phyloP scores from a whole-genome alignment of 2,329 filamentous ascomycete genomes.

The Colletotrichum spaethianum region DNA sequence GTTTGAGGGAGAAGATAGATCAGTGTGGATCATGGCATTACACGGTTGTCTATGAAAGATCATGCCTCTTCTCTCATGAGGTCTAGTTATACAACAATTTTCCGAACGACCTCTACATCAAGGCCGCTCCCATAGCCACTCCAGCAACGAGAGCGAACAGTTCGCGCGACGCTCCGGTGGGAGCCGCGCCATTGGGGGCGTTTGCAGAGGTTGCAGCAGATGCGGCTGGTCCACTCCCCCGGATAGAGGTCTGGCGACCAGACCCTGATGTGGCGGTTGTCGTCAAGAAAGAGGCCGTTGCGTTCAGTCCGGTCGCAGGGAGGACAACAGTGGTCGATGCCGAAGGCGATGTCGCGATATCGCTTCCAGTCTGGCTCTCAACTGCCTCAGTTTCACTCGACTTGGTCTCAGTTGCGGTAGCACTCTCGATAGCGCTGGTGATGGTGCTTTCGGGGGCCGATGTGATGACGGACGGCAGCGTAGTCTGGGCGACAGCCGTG shows the following conservation, averaged over 20 bases:
- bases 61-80: background rate
- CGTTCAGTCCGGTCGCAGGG: background rate
- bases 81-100: background rate
- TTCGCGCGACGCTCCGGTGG: background rate
- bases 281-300: background rate
- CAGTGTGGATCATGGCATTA: slow-evolving; percentile 3
- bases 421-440: background rate
- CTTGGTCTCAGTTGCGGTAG: background rate
- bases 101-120: background rate
- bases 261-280: background rate
- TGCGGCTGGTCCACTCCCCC: background rate
- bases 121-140: slow-evolving; percentile 17
- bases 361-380: background rate
- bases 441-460: background rate
- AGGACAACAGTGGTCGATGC: background rate
- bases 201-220: slow-evolving; percentile 1
- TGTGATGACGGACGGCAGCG: background rate
- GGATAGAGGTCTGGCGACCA: background rate
- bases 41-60: background rate
- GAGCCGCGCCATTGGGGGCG: slow-evolving; percentile 14
- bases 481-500: background rate
- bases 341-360: background rate
- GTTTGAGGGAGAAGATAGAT: background rate
- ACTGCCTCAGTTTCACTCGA: background rate
- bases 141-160: slow-evolving; percentile 10